Evolutionary conservation across 257 asterid species (phyloP), one percentile per base, ranked within the genome.

Genomic region (Paraleonurus japonicus): DNA sequence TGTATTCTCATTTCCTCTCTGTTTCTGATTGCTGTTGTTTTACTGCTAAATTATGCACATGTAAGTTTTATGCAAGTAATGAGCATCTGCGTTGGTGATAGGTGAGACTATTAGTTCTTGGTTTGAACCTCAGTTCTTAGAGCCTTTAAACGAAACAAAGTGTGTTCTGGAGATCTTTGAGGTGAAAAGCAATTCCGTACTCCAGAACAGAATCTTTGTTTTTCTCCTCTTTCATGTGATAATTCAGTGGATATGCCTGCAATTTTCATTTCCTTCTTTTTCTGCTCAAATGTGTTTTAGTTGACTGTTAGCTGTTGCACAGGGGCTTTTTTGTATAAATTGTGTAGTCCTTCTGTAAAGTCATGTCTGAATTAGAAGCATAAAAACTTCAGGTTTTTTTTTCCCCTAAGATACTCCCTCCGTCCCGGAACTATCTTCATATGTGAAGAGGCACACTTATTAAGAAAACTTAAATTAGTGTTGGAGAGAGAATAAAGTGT

Each of bases 141-240:
- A n/a, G n/a, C n/a, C n/a, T n/a, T n/a, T n/a, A n/a, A n/a, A n/a
- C n/a, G n/a, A 27, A 16, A 24, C 20, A 43, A 61, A 32, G 51
- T 48, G 58, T 17, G 45, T 12, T 20, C 54, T 22, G 55, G 30
- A 53, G 28, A 63, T 73, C 65, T 70, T 55, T 32, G 30, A 62
- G 65, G 77, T 53, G 64, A 33, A 72, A 51, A 4, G 22, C 0
- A 24, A 55, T 70, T 57, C 19, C 16, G 57, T 26, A 70, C 58
- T 37, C 26, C 33, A 28, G 13, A 43, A 60, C 17, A 41, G 3
- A 33, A 15, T 20, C 23, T 37, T 30, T 33, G 16, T 35, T 72
- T 45, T 72, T 72, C 47, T 27, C 51, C 37, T 53, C 15, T 51
- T 17, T 68, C 33, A 50, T 67, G 33, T 30, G 13, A 32, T 67